Conservation (phyloP, 495 filamentous ascomycete species). For the Lasiosphaeria hispida region DNA sequence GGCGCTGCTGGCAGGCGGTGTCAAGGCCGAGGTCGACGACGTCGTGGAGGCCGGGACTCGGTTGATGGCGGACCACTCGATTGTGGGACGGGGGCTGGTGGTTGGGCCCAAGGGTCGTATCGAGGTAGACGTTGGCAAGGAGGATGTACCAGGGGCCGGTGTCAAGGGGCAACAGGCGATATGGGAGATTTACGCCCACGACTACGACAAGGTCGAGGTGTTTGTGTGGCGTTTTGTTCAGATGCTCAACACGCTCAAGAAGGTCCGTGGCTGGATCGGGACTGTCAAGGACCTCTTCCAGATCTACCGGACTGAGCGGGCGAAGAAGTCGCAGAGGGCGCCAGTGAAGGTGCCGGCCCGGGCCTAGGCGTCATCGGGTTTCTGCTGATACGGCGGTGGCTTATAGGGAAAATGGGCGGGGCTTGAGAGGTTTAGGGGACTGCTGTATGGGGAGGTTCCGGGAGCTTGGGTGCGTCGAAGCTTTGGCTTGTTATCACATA, state of each 20-base stretch:
- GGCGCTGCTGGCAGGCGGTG: conserved; percentile 53
- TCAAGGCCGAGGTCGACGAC: conserved; percentile 50
- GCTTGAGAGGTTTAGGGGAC: too few relatives aligned
- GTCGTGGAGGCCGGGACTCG: conserved; percentile 39
- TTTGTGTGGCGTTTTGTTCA: conserved; percentile 47
- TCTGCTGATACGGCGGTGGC: background rate
- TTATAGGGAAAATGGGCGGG: too few relatives aligned
- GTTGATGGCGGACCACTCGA: conserved; percentile 45
- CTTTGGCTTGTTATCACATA: too few relatives aligned
- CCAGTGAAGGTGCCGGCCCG: background rate
- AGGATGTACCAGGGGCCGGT: background rate
- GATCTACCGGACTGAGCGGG: conserved; percentile 15
- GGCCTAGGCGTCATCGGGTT: background rate
- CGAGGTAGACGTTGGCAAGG: conserved; percentile 9
- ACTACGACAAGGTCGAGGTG: conserved; percentile 53
- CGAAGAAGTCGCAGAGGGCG: conserved; percentile 1
- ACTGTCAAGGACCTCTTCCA: conserved; percentile 45
- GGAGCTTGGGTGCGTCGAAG: too few relatives aligned
- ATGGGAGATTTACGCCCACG: conserved; percentile 59
- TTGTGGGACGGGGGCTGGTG: conserved; percentile 51
- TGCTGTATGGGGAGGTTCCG: too few relatives aligned
- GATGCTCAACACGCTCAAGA: conserved; percentile 46
- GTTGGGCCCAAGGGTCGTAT: conserved; percentile 53
- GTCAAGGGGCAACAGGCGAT: conserved; percentile 23
- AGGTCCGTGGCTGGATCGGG: conserved; percentile 49